These are phyloP conservation scores for Entomortierella lignicola DNA, from an alignment of 192 early-diverging fungal species.

Conservation along the genomic window DNA sequence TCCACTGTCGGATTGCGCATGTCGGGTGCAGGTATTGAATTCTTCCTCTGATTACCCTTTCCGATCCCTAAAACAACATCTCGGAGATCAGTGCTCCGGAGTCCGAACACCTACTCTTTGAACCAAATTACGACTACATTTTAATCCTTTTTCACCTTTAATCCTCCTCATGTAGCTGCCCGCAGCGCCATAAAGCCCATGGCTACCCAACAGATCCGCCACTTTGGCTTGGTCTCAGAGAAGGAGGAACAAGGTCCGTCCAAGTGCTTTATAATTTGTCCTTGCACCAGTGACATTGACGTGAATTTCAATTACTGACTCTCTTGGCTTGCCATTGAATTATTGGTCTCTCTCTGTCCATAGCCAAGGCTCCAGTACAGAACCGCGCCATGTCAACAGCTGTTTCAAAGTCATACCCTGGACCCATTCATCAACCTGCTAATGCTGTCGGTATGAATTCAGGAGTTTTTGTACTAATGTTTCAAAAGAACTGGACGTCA, in stretches of 20 bases:
- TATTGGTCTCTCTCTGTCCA: neutral
- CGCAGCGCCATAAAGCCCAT: constrained; percentile 51
- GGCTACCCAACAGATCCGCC: constrained; percentile 50
- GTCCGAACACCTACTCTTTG: constrained; percentile 3
- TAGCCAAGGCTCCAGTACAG: constrained; percentile 38
- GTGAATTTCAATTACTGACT: too few species aligned
- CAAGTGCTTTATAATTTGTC: neutral
- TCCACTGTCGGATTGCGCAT: constrained; percentile 53
- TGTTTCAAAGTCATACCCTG: constrained; percentile 53
- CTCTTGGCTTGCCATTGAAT: too few species aligned
- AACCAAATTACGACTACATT: neutral
- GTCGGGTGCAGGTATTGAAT: constrained; percentile 44
- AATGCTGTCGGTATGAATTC: constrained; percentile 51
- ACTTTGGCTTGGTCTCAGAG: constrained; percentile 49
- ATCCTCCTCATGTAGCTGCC: constrained; percentile 15
- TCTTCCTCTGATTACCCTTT: neutral
- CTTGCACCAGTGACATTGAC: too few species aligned
- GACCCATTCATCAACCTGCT: constrained; percentile 45
- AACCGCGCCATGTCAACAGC: constrained; percentile 51
- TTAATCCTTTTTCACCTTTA: neutral
- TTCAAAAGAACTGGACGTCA: neutral
- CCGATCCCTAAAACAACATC: neutral
- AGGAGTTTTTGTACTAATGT: neutral
- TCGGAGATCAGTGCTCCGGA: constrained; percentile 18
- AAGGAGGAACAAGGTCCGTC: constrained; percentile 51